Base-by-base conservation (phyloP, 2,329 filamentous ascomycete species). In the Aspergillus sp. region DNA sequence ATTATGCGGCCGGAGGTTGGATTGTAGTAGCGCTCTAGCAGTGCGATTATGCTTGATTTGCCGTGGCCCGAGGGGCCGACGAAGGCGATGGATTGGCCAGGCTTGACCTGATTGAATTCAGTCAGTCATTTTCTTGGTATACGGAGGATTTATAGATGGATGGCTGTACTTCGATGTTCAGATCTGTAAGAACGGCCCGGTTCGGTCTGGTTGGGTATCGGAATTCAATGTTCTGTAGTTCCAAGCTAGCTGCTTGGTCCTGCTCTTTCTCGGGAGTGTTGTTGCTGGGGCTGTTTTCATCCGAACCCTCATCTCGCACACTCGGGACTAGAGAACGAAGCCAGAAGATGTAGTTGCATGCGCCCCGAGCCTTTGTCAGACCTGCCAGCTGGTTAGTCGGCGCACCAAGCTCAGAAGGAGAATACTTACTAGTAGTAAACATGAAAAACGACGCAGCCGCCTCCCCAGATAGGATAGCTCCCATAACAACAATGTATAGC, bases 61-160 rank as follows among this genome's bases (percentile, higher is more conserved):
- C 95, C 95, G 72, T 93, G 97, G 2, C 95, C 94, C 46, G 91
- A 94, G 0, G 94, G 90, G n/a, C 95, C 95, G 8, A 98, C 95
- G 1, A 98, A 85, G 0, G 94, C 95, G 75, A 82, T 72, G 64
- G 81, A 81, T 65, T 82, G 79, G 15, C 80, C 80, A 22, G 50
- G 19, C 17, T 41, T 45, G 13, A 57, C 51, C 55, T 57, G 30
- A 17, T 8, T 15, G 3, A 4, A 9, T 30, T 48, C 38, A 25
- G n/a, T 41, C 17, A 6, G 28, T 30, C 8, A 31, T 8, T 28
- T 2, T 22, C n/a, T 22, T 77, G 78, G 58, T 78, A 76, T 64
- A 82, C 9, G 8, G 4, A 11, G 4, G 31, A 41, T 13, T 5
- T 2, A 41, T 6, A 41, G 11, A 28, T 28, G 4, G 13, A 41